Base-by-base conservation (phyloP, 768 basidiomycete genomes). In the Arthromyces matolae region DNA sequence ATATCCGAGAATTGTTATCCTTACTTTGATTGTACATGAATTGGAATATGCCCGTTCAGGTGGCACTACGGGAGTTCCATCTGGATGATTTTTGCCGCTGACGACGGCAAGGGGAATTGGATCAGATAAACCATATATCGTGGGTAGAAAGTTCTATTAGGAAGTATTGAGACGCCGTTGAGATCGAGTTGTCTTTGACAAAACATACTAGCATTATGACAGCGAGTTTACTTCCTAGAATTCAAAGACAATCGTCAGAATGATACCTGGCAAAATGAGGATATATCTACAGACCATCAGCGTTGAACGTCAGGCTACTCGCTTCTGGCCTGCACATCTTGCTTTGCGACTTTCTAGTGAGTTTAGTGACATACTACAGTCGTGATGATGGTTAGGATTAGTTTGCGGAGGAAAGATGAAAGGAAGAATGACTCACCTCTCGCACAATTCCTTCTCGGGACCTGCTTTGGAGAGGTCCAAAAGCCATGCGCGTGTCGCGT, bases 21-120 rank as follows among this genome's bases (percentile, higher is more conserved):
- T n/a, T 45, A 83, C 88, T 73, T 91, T 91, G 73, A 86, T 89
- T 1, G 88, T 89, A 50, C 84, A 87, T 0, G 77, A 76, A 60
- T 91, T 90, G 0, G 71, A 72, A 62, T 89, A 91, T 3, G 78
- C 73, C 42, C 78, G 67, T 54, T 79, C 67, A 28, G 70, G 70
- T 6, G 65, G 24, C 29, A 73, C 65, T 24, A 77, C 61, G 5
- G 73, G 73, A 5, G 68, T 71, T 29, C 85, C 84, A 43, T 80
- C 73, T 6, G 84, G 81, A 3, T 71, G 66, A 42, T 78, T 75
- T 33, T 64, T 64, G 6, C 79, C 85, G 45, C 74, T 86, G 60
- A 85, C 83, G 2, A 80, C 71, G 0, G 88, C 89, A 36, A 90
- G 54, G 3, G 89, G 89, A 51, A 80, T 68, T 6, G 83, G 74